Evolutionary conservation across 768 basidiomycete species (phyloP).

Genomic region (Tylopilus felleus): DNA sequence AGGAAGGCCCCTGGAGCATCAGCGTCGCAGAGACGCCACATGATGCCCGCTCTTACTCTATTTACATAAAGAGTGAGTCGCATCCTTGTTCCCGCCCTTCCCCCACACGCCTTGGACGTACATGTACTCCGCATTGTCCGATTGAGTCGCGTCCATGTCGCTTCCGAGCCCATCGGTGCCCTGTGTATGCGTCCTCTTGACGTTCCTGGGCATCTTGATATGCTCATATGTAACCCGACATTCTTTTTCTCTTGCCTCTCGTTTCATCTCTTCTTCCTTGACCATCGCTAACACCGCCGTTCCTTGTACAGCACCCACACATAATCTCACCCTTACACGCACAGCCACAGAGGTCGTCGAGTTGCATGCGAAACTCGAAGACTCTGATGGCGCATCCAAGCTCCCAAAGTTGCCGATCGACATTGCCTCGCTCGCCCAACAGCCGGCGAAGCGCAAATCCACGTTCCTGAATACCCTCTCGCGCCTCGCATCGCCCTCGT

Average conservation of each 20-base stretch:
- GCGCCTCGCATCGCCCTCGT: slow-evolving; percentile 71
- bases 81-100: slow-evolving; percentile 23
- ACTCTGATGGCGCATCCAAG: slow-evolving; percentile 52
- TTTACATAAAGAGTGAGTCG: slow-evolving; percentile 86
- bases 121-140: slow-evolving; percentile 18
- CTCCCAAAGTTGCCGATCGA: slow-evolving; percentile 65
- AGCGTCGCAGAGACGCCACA: slow-evolving; percentile 85
- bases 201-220: slow-evolving; percentile 13
- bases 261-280: slow-evolving; percentile 17
- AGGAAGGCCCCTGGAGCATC: slow-evolving; percentile 84
- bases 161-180: slow-evolving; percentile 28
- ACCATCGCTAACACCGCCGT: slow-evolving; percentile 29
- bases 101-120: slow-evolving; percentile 14
- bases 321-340: slow-evolving; percentile 84
- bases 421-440: slow-evolving; percentile 45
- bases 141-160: slow-evolving; percentile 20
- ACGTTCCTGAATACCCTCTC: slow-evolving; percentile 85
- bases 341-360: slow-evolving; percentile 74
- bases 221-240: slow-evolving; percentile 11
- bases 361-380: slow-evolving; percentile 76
- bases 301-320: slow-evolving; percentile 66
- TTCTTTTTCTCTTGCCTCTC: slow-evolving; percentile 14
- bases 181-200: slow-evolving; percentile 16
- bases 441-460: slow-evolving; percentile 69
- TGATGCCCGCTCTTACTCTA: slow-evolving; percentile 63